Base-by-base conservation (phyloP, 2,329 filamentous ascomycete species). In the Fusarium brevicatenulatum region DNA sequence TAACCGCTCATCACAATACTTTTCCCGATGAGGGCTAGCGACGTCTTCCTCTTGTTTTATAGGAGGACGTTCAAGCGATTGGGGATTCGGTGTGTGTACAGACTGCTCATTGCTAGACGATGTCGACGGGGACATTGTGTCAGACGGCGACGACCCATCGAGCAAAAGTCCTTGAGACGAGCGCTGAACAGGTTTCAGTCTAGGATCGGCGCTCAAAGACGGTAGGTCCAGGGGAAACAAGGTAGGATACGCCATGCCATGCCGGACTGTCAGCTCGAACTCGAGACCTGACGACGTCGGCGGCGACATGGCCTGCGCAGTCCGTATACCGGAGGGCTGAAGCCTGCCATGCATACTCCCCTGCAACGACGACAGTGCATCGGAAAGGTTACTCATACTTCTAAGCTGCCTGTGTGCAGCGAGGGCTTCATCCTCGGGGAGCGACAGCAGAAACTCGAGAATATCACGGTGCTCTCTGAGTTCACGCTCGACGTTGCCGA, bases 251-350 rank as follows among this genome's bases (percentile, higher is more conserved):
- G 64, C 66, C 18, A 68, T 56, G 15, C 9, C 47, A 50, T 76
- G 74, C 7, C 69, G 69, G 10, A 66, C 44, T 12, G 59, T 74
- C 54, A 76, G 50, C 56, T 76, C 74, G 60, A 76, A 76, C 54
- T 74, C 73, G 2, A 74, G 69, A 12, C 15, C 34, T 8, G 73
- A 72, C 5, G 57, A 66, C 16, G 63, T 68, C 19, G 73, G 73
- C n/a, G 73, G 70, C 15, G 63, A 60, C 15, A 61, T 49, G 1
- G 66, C 61, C 40, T 67, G 70, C 12, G 64, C 60, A 40, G 67
- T 59, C 5, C 19, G 23, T 37, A 74, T 39, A 18, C 50, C 60
- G 12, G 73, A 76, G 19, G 71, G 73, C 9, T 34, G 47, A 30
- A 59, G 56, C 40, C 59, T 70, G 5, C 57, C 65, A 42, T 70